These are phyloP conservation scores for Pholiota conissans DNA, from an alignment of 768 basidiomycete species.

Conservation along the genomic window DNA sequence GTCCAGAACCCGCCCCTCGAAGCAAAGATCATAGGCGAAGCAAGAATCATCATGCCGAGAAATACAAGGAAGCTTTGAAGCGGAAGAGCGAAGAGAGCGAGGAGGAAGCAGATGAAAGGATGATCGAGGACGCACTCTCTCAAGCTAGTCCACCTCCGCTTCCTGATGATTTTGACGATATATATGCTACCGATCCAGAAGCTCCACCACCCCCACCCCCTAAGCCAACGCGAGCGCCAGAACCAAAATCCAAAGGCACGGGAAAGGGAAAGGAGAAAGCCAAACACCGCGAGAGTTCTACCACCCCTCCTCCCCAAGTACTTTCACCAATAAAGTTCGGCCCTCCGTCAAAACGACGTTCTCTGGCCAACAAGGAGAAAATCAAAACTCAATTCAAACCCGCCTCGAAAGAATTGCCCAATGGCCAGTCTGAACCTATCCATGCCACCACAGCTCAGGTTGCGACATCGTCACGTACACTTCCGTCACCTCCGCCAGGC, in stretches of 20 bases:
- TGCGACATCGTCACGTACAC: neutral
- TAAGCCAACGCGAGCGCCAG: neutral
- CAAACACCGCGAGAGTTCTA: neutral
- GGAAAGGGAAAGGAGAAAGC: neutral
- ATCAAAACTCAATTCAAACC: neutral
- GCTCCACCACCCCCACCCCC: neutral
- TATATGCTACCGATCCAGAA: neutral
- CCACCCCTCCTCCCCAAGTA: neutral
- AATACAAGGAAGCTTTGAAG: slow-evolving; percentile 10
- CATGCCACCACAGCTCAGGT: neutral
- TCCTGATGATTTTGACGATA: neutral
- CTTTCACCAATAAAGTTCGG: slow-evolving; percentile 4
- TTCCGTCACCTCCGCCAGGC: neutral
- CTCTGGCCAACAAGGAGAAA: neutral
- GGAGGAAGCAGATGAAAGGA: slow-evolving; percentile 17
- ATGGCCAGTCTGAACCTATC: neutral
- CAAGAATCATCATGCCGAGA: neutral
- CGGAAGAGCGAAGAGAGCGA: slow-evolving; percentile 16
- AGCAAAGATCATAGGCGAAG: no score
- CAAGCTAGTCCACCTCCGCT: slow-evolving; percentile 4
- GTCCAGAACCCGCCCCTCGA: neutral
- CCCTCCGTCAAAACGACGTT: neutral
- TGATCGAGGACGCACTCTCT: slow-evolving; percentile 18
- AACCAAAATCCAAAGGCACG: neutral
- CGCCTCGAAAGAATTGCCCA: neutral